Evolutionary conservation across 192 early-diverging fungal genomes (phyloP), one percentile per base, ranked within the genome.

Genomic region (Podila verticillata): DNA sequence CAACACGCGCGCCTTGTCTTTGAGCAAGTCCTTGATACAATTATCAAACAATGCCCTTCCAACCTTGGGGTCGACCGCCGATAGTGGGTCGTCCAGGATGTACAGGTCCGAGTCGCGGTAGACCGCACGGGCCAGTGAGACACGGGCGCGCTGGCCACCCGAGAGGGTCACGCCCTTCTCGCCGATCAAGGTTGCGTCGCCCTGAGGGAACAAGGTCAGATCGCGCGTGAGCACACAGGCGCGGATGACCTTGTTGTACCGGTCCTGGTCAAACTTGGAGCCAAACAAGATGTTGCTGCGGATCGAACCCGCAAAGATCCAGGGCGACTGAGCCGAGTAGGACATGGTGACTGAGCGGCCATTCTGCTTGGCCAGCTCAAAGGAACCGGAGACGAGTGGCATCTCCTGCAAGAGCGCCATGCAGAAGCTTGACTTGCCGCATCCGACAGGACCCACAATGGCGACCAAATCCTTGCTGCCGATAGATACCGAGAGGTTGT

Each of bases 251-350:
- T 74, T 65, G 48, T 84, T 64, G 68, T 91, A 92, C 7, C 84
- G 82, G 34, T 79, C 84, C 63, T 81, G 82, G 62, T 92, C 84
- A 48, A 84, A 87, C 17, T 64, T 63, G 29, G 82, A 84, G 39
- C 91, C 91, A 79, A 93, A 92, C 66, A 92, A 63, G 54, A 93
- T 91, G 75, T 92, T 93, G 68, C 91, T 89, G 48, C 85, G 83
- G 63, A 93, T 81, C 10, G 90, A 86, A 2, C 86, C 89, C 56
- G 91, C 91, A 74, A 91, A 85, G 57, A 92, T 91, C 91, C 91
- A 92, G 19, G 91, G 83, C 58, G 86, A 85, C 82, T 92, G 91
- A 9, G 91, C 82, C n/a, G 85, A 86, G 66, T 88, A 91, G 3
- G 90, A 89, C 29, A 90, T 84, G 5, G n/a, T 71, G 39, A 80